phyloP scores from a whole-genome alignment of 768 basidiomycete species.

The Galerina marginata region DNA sequence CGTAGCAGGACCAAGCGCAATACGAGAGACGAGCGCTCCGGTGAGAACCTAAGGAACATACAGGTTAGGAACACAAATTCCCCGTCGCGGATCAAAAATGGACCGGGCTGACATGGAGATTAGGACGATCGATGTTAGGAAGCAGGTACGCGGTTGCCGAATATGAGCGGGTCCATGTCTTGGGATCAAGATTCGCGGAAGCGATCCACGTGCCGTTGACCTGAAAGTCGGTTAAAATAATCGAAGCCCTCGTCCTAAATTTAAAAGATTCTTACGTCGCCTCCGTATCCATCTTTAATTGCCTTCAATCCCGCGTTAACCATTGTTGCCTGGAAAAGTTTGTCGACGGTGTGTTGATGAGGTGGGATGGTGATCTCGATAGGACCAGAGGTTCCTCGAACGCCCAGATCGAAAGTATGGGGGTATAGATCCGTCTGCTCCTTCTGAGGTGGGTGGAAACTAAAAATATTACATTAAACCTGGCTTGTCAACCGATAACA shows the following conservation, averaged over 20 bases:
- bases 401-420: conserved; percentile 27
- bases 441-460: conserved; percentile 25
- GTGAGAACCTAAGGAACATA: neutral
- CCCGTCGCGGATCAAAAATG: neutral
- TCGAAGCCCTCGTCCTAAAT: neutral
- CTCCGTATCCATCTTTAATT: conserved; percentile 34
- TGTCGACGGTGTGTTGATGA: conserved; percentile 30
- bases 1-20: neutral
- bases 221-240: neutral
- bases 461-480: neutral
- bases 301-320: conserved; percentile 28
- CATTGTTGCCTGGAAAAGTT: conserved; percentile 29
- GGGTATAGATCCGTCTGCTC: conserved; percentile 30
- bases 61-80: neutral
- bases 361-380: conserved; percentile 33
- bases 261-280: conserved; percentile 24
- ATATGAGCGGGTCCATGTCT: conserved; percentile 12
- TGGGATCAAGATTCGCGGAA: conserved; percentile 6
- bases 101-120: neutral
- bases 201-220: neutral
- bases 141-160: conserved; percentile 12
- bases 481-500: neutral
- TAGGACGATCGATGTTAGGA: conserved; percentile 1
- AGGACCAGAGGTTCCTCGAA: conserved; percentile 32
- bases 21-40: conserved; percentile 1